phyloP scores from a whole-genome alignment of 768 basidiomycete species.

The Boletus insuetus region DNA sequence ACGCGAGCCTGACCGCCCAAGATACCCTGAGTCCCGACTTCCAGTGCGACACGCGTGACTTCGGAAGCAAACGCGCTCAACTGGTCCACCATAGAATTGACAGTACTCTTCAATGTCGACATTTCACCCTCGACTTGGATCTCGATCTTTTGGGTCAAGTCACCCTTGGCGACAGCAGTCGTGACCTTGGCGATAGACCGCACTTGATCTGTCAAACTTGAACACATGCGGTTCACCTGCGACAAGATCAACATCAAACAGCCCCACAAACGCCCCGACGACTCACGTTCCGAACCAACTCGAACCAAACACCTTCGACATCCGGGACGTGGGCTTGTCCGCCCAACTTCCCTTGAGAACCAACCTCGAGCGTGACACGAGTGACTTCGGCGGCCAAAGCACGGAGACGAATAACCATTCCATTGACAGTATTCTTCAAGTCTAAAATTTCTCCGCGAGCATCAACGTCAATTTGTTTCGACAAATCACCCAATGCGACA shows the following conservation, averaged over 20 bases:
- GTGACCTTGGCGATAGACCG: conserved; percentile 84
- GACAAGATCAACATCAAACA: conserved; percentile 7
- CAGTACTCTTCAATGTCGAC: conserved; percentile 76
- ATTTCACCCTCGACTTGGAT: conserved; percentile 89
- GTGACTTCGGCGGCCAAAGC: conserved; percentile 81
- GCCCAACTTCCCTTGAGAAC: conserved; percentile 84
- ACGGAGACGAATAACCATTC: conserved; percentile 50
- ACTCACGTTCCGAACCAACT: conserved; percentile 71
- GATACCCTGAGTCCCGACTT: conserved; percentile 89
- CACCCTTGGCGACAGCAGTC: conserved; percentile 87
- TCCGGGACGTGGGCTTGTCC: conserved; percentile 87
- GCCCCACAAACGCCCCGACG: background rate
- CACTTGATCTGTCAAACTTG: conserved; percentile 75
- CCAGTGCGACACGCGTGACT: conserved; percentile 78
- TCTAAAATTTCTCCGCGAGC: conserved; percentile 88
- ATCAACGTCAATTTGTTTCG: conserved; percentile 90
- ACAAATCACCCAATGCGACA: conserved; percentile 86
- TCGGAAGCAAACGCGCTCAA: conserved; percentile 84
- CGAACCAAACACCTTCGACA: conserved; percentile 90
- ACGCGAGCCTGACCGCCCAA: conserved; percentile 90
- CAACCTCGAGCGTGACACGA: conserved; percentile 81
- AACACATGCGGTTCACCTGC: conserved; percentile 79
- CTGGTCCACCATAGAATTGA: conserved; percentile 95
- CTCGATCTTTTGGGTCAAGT: conserved; percentile 90
- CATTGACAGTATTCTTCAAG: conserved; percentile 61